These are phyloP conservation scores for Nakaseomyces kungkrabaensis DNA, from an alignment of 1,139 yeast genomes.

Conservation along the genomic window DNA sequence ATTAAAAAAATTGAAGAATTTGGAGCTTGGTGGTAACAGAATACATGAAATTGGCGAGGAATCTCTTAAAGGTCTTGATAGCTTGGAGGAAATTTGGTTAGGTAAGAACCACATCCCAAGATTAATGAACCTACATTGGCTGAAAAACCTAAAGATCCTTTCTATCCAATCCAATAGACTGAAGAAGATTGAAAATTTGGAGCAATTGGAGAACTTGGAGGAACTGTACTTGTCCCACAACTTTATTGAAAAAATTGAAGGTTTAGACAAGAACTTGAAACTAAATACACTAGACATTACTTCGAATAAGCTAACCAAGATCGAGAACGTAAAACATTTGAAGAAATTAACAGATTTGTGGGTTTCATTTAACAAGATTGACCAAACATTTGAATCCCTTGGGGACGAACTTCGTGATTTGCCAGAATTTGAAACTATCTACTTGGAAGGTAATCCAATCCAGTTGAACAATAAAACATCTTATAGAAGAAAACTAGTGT, in stretches of 20 bases:
- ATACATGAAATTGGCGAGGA: constrained; percentile 50
- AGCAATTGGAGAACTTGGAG: constrained; percentile 58
- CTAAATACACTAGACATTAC: constrained; percentile 75
- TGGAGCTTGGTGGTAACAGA: constrained; percentile 89
- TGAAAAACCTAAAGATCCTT: constrained; percentile 58
- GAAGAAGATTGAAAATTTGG: constrained; percentile 73
- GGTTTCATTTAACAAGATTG: constrained; percentile 74
- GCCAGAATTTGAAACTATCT: constrained; percentile 71
- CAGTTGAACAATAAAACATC: constrained; percentile 66
- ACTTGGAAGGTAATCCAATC: constrained; percentile 90
- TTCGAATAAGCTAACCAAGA: constrained; percentile 51
- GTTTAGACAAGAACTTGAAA: constrained; percentile 59
- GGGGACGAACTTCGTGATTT: constrained; percentile 54
- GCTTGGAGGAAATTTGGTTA: constrained; percentile 75
- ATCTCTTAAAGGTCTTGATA: constrained; percentile 35
- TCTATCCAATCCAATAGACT: constrained; percentile 86
- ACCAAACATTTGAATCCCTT: constrained; percentile 55
- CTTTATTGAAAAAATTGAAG: constrained; percentile 65
- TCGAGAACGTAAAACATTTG: constrained; percentile 61
- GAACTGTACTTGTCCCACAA: constrained; percentile 87
- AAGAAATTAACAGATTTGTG: constrained; percentile 74
- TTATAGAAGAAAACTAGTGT: constrained; percentile 71
- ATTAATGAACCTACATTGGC: constrained; percentile 52
- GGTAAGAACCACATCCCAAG: constrained; percentile 75
- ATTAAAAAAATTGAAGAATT: constrained; percentile 49